Percentiles rank a stretch among this genome's conserved stretches.
phyloP scores from a whole-genome alignment of 1,284 basidiomycete genomes.

The Bondarzewia mesenterica region DNA sequence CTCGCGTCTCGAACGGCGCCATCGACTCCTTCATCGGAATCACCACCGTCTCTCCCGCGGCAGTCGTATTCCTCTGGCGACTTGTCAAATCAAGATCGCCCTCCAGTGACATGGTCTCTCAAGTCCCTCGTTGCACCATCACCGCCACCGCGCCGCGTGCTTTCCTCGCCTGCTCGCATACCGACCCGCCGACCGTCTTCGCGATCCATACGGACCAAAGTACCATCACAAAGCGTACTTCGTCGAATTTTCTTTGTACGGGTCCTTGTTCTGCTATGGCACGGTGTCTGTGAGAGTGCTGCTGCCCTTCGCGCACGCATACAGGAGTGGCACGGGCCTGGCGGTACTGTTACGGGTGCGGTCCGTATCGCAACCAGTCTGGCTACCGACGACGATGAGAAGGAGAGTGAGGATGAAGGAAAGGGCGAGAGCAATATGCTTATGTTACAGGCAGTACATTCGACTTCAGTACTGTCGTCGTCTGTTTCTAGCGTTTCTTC shows the following conservation, averaged over 20 bases:
- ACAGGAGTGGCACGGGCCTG: constrained; percentile 23
- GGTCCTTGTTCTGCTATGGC: constrained; percentile 42
- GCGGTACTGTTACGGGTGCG: background rate
- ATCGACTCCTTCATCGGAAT: constrained; percentile 12
- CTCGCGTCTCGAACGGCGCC: constrained; percentile 35
- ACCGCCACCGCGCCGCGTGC: constrained; percentile 9
- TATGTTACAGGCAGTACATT: background rate
- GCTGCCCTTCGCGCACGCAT: constrained; percentile 4
- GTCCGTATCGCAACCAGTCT: background rate
- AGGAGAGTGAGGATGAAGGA: background rate
- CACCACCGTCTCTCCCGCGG: background rate
- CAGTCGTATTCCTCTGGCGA: background rate
- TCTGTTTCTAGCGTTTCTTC: background rate
- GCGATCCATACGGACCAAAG: constrained; percentile 14
- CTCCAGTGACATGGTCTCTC: constrained; percentile 10
- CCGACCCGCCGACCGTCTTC: constrained; percentile 1
- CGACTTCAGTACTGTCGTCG: background rate
- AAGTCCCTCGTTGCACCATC: constrained; percentile 14
- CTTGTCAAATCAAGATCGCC: background rate
- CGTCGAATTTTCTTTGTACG: constrained; percentile 45
- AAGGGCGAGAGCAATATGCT: background rate
- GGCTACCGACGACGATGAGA: background rate
- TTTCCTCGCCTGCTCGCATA: constrained; percentile 8
- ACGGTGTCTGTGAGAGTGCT: constrained; percentile 35
- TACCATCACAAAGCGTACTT: constrained; percentile 22